Evolutionary conservation across 163 green algal species (phyloP).

Genomic region (Prototheca wickerhamii): DNA sequence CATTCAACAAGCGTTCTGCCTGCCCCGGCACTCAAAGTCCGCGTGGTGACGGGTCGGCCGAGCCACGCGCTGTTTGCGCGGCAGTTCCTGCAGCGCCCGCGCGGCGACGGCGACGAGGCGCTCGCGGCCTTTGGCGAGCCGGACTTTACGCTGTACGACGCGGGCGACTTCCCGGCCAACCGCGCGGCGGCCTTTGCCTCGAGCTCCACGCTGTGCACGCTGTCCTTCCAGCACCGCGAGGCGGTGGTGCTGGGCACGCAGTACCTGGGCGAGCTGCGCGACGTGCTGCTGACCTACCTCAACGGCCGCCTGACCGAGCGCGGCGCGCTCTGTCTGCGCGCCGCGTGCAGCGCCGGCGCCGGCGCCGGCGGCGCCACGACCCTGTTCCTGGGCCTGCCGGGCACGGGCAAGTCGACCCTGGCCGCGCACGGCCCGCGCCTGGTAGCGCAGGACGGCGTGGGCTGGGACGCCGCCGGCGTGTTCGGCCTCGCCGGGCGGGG

Average conservation of each 20-base stretch:
- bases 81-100: conserved; percentile 80
- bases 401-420: conserved; percentile 90
- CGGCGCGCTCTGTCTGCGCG: conserved; percentile 78
- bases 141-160: conserved; percentile 86
- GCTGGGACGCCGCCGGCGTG: conserved; percentile 72
- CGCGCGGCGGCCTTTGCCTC: conserved; percentile 69
- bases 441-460: conserved; percentile 88
- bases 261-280: conserved; percentile 94
- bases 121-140: conserved; percentile 70
- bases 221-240: conserved; percentile 62
- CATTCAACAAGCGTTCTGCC: background rate
- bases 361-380: conserved; percentile 57
- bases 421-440: conserved; percentile 69
- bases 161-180: conserved; percentile 70
- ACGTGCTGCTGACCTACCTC: conserved; percentile 83
- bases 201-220: conserved; percentile 57
- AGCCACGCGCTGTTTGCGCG: conserved; percentile 89
- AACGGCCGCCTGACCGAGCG: conserved; percentile 77
- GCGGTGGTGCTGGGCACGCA: conserved; percentile 84
- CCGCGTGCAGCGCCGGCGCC: conserved; percentile 63
- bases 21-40: conserved; percentile 50
- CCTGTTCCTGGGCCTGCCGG: conserved; percentile 57
- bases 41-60: conserved; percentile 74
- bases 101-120: conserved; percentile 60
- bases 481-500: conserved; percentile 93